Percentiles rank a stretch among this genome's conserved stretches.
Evolutionary conservation across 2,329 filamentous ascomycete species (phyloP).

Genomic region (Aphanoascus verrucosus): DNA sequence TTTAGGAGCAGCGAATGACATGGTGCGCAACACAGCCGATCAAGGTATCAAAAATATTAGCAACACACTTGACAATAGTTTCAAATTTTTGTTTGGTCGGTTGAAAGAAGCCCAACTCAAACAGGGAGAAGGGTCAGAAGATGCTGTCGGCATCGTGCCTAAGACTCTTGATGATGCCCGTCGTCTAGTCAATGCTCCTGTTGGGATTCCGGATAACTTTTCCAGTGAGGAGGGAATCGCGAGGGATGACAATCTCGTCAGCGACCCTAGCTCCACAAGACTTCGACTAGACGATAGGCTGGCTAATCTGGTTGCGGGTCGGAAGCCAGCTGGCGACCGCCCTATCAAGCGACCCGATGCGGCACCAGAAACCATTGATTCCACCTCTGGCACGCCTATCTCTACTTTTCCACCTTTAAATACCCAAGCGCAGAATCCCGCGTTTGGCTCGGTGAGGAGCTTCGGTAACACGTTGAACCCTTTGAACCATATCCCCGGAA

Average conservation of each 20-base stretch:
- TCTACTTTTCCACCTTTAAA: conserved; percentile 23
- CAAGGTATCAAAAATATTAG: conserved; percentile 87
- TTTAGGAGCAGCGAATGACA: conserved; percentile 71
- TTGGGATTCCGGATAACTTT: conserved; percentile 40
- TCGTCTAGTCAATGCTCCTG: conserved; percentile 60
- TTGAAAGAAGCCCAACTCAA: conserved; percentile 56
- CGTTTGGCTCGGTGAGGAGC: conserved; percentile 71
- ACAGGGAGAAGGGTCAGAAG: conserved; percentile 37
- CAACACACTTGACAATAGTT: conserved; percentile 79
- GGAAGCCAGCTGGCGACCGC: conserved; percentile 53
- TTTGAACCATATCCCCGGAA: conserved; percentile 64
- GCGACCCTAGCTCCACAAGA: conserved; percentile 26
- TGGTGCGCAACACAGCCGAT: conserved; percentile 77
- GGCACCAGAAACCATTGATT: conserved; percentile 13
- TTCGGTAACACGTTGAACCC: conserved; percentile 74
- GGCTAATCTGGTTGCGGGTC: conserved; percentile 60
- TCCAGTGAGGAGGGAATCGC: conserved; percentile 44
- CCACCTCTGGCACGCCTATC: conserved; percentile 13
- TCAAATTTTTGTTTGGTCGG: conserved; percentile 84
- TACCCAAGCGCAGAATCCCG: conserved; percentile 40
- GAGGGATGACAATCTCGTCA: conserved; percentile 32
- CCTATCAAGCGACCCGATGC: conserved; percentile 39
- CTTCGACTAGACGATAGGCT: conserved; percentile 53
- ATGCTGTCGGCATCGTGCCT: conserved; percentile 53
- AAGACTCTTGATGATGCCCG: conserved; percentile 88